phyloP scores from a whole-genome alignment of 2,329 filamentous ascomycete genomes.

The Penicillium freii region DNA sequence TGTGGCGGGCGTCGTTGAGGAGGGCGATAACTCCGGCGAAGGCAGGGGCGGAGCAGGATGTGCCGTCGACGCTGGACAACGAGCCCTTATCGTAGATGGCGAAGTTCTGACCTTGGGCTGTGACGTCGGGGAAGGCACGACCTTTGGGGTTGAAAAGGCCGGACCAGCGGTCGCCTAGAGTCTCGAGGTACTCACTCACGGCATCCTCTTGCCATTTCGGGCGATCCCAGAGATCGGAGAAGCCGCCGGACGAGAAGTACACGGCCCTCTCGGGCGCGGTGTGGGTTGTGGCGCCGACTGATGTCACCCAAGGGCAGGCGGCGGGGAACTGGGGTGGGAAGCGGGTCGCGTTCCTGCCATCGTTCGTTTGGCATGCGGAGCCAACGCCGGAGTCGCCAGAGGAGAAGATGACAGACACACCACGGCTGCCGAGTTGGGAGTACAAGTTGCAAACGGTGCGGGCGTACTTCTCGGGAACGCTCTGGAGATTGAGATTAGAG shows the following conservation, averaged over 20 bases:
- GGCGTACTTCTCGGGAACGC: conserved; percentile 39
- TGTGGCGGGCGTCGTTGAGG: conserved; percentile 60
- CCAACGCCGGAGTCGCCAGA: conserved; percentile 52
- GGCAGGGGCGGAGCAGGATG: conserved; percentile 56
- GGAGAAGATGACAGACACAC: conserved; percentile 50
- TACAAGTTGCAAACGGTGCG: conserved; percentile 44
- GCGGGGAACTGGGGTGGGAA: conserved; percentile 46
- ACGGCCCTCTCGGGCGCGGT: conserved; percentile 41
- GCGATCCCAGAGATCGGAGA: conserved; percentile 39
- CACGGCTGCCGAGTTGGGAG: conserved; percentile 52
- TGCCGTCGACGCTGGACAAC: conserved; percentile 36
- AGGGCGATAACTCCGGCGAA: conserved; percentile 60
- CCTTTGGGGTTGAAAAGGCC: conserved; percentile 36
- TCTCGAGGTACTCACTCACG: conserved; percentile 36
- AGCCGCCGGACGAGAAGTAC: conserved; percentile 45
- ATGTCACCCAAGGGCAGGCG: conserved; percentile 40
- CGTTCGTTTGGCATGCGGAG: conserved; percentile 34
- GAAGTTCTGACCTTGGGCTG: conserved; percentile 38
- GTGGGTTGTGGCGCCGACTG: conserved; percentile 43
- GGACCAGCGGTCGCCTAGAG: conserved; percentile 25
- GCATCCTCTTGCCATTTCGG: conserved; percentile 36
- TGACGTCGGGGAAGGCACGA: conserved; percentile 44
- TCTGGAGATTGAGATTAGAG: conserved; percentile 18
- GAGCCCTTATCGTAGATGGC: conserved; percentile 34
- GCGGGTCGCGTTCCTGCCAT: conserved; percentile 37